A percentile compares a stretch with the other conserved stretches of the same genome.
phyloP scores from a whole-genome alignment of 805 yeast species.

The Saccharomycopsis synnaedendra region DNA sequence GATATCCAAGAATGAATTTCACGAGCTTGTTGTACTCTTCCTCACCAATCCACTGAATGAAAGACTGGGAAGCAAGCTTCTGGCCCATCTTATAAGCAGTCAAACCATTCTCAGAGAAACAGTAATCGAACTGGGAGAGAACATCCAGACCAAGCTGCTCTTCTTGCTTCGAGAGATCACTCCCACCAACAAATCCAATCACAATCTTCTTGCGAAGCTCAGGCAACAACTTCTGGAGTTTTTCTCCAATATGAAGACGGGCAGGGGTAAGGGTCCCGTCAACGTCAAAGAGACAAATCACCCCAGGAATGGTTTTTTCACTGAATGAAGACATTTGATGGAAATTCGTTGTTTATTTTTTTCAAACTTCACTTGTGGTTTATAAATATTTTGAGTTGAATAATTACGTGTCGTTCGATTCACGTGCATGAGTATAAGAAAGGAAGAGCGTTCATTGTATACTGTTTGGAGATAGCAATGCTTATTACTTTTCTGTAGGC shows the following conservation, averaged over 20 bases:
- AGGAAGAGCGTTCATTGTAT: no score
- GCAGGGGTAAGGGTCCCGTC: conserved; percentile 99
- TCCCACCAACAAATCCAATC: conserved; percentile 97
- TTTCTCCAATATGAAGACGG: conserved; percentile 65
- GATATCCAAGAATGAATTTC: conserved; percentile 75
- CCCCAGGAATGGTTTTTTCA: conserved; percentile 71
- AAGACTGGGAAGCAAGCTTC: conserved; percentile 84
- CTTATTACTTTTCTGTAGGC: no score
- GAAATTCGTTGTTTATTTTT: neutral
- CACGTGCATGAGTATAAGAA: no score
- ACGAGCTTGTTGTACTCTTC: conserved; percentile 84
- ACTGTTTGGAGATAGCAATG: no score
- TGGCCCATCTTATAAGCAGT: conserved; percentile 92
- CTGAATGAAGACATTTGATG: conserved; percentile 29
- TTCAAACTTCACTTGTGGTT: no score
- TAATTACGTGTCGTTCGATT: no score
- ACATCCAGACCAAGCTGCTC: conserved; percentile 88
- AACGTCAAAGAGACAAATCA: conserved; percentile 89
- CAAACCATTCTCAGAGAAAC: conserved; percentile 95
- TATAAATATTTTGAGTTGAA: no score
- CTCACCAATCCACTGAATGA: conserved; percentile 92
- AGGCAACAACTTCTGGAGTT: conserved; percentile 59
- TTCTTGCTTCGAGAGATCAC: conserved; percentile 85
- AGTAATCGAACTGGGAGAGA: conserved; percentile 78
- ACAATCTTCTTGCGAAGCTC: conserved; percentile 85